These are phyloP conservation scores for Dendrobium chrysotoxum DNA, from an alignment of 106 monocot genomes.

Conservation along the genomic window DNA sequence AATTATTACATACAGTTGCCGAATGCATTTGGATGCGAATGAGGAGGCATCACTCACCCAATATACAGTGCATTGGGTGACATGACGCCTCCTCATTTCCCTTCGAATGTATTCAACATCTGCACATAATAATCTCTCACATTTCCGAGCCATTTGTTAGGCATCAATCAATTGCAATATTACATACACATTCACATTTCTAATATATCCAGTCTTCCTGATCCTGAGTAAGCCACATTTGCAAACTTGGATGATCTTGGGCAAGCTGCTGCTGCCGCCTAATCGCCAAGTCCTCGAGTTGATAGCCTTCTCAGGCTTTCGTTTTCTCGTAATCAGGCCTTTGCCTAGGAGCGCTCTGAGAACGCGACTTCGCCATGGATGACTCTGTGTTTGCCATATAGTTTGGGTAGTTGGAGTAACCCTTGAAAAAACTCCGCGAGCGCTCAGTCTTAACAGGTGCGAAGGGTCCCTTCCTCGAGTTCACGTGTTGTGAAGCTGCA, in stretches of 20 bases:
- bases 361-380: constrained; percentile 38
- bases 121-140: background rate
- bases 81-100: too few species aligned
- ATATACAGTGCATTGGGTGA: too few species aligned
- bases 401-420: constrained; percentile 28
- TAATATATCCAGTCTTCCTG: constrained; percentile 44
- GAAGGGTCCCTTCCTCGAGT: constrained; percentile 36
- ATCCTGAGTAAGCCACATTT: constrained; percentile 56
- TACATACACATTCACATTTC: constrained; percentile 34
- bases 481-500: constrained; percentile 23
- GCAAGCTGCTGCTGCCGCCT: background rate
- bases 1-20: too few species aligned
- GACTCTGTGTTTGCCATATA: constrained; percentile 64
- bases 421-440: constrained; percentile 28
- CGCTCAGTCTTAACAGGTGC: constrained; percentile 42
- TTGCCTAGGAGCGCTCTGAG: constrained; percentile 49
- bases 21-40: too few species aligned
- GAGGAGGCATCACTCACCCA: too few species aligned
- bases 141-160: background rate
- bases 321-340: constrained; percentile 9
- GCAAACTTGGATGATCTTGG: constrained; percentile 23
- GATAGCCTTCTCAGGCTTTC: background rate
- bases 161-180: background rate
- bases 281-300: too few species aligned
- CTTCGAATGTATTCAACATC: too few species aligned